A percentile compares a stretch with the other conserved stretches of the same genome.
phyloP scores from a whole-genome alignment of 2,329 filamentous ascomycete species.

The Xylaria polymorpha region DNA sequence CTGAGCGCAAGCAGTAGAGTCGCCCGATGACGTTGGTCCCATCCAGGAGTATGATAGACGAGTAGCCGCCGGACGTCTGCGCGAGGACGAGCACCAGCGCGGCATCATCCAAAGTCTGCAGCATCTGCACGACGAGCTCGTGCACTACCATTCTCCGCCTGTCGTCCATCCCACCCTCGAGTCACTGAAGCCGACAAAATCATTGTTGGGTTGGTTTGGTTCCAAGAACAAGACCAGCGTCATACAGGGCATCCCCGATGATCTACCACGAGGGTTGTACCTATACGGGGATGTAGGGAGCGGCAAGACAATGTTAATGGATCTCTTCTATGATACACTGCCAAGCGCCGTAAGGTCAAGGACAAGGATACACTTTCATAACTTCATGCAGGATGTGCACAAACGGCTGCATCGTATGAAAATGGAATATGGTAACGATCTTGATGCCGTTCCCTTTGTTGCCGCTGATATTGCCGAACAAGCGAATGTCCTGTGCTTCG shows the following conservation, averaged over 20 bases:
- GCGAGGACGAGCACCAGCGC: conserved; percentile 92
- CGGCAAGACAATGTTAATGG: conserved; percentile 99
- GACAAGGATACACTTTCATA: conserved; percentile 97
- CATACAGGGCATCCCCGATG: conserved; percentile 70
- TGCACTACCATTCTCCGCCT: conserved; percentile 76
- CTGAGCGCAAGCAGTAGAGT: conserved; percentile 31
- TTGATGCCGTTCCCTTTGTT: conserved; percentile 91
- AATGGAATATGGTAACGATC: conserved; percentile 86
- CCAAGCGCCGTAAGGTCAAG: conserved; percentile 83
- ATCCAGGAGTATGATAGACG: conserved; percentile 88
- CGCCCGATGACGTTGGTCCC: conserved; percentile 68
- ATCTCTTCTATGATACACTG: conserved; percentile 94
- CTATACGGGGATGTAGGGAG: conserved; percentile 97
- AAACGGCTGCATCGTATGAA: conserved; percentile 90
- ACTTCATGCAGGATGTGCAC: conserved; percentile 99
- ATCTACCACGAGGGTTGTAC: conserved; percentile 89
- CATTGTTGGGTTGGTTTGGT: conserved; percentile 71
- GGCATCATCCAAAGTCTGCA: conserved; percentile 91
- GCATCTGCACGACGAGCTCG: conserved; percentile 85
- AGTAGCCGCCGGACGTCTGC: conserved; percentile 77
- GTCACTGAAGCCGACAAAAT: conserved; percentile 69
- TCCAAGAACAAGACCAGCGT: conserved; percentile 54
- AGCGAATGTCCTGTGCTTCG: conserved; percentile 91
- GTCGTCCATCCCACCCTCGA: conserved; percentile 83
- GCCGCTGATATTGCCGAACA: conserved; percentile 92